phyloP scores from a whole-genome alignment of 1,284 basidiomycete species.

The Puccinia coronata region DNA sequence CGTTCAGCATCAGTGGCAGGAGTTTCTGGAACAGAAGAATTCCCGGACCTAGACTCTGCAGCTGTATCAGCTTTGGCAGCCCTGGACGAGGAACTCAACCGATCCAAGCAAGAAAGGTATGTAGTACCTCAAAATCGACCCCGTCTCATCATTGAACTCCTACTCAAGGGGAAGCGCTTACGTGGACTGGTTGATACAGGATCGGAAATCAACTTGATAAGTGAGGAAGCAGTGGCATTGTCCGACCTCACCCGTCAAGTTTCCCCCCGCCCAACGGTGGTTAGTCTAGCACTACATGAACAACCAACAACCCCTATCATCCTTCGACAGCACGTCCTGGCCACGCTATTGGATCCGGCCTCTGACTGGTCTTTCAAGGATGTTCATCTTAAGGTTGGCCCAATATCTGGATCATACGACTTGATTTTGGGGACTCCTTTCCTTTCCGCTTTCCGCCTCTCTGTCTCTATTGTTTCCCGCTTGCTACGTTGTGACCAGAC shows the following conservation, averaged over 20 bases:
- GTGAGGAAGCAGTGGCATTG: neutral
- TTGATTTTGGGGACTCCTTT: neutral
- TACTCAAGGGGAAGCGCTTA: neutral
- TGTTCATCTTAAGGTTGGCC: neutral
- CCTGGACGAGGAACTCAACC: conserved; percentile 6
- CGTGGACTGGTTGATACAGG: conserved; percentile 1
- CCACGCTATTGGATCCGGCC: neutral
- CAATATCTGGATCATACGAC: neutral
- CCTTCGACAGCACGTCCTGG: neutral
- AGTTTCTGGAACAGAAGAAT: neutral
- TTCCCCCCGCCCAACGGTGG: neutral
- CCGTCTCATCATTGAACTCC: neutral
- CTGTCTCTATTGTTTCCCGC: neutral
- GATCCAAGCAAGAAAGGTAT: neutral
- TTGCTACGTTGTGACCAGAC: neutral
- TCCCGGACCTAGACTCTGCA: neutral
- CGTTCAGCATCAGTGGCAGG: neutral
- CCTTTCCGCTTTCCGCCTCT: neutral
- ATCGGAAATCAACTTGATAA: neutral
- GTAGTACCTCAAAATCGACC: neutral
- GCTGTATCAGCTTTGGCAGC: neutral
- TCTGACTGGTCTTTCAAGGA: neutral
- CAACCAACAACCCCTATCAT: neutral
- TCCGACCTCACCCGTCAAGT: neutral
- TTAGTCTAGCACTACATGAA: neutral